A percentile compares a stretch with the other conserved stretches of the same genome.
Conservation (phyloP, 345 rosid genomes). For the Toxicodendron radicans region DNA sequence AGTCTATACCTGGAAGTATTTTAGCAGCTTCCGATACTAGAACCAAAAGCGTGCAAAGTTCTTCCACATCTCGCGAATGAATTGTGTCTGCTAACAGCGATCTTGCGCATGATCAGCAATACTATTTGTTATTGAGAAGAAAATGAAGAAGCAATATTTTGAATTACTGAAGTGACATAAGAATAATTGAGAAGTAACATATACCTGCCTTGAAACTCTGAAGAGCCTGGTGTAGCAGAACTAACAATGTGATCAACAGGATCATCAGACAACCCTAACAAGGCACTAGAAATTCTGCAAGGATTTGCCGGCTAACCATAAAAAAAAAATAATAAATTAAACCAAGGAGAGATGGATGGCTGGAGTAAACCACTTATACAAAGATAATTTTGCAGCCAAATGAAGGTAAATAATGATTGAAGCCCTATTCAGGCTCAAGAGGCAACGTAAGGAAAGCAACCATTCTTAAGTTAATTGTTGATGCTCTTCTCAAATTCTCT, state of each 20-base stretch:
- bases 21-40: constrained; percentile 34
- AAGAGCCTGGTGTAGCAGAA: constrained; percentile 22
- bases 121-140: constrained; percentile 9
- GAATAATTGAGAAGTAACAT: background rate
- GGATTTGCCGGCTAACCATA: constrained; percentile 19
- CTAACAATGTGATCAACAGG: constrained; percentile 13
- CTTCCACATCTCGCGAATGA: constrained; percentile 22
- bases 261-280: constrained; percentile 5
- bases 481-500: background rate
- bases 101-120: constrained; percentile 18
- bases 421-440: background rate
- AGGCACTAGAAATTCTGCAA: constrained; percentile 7
- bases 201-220: too few species aligned
- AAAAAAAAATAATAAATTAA: background rate
- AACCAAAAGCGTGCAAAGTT: constrained; percentile 33
- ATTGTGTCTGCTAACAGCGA: constrained; percentile 22
- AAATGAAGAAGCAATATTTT: background rate
- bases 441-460: background rate
- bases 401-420: background rate
- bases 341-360: constrained; percentile 4
- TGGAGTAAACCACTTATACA: background rate
- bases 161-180: background rate
- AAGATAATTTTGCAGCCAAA: background rate
- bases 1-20: constrained; percentile 26
- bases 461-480: background rate